A percentile compares a stretch with the other conserved stretches of the same genome.
phyloP scores from a whole-genome alignment of 2,329 filamentous ascomycete species.

The Trichophyton mentagrophytes region DNA sequence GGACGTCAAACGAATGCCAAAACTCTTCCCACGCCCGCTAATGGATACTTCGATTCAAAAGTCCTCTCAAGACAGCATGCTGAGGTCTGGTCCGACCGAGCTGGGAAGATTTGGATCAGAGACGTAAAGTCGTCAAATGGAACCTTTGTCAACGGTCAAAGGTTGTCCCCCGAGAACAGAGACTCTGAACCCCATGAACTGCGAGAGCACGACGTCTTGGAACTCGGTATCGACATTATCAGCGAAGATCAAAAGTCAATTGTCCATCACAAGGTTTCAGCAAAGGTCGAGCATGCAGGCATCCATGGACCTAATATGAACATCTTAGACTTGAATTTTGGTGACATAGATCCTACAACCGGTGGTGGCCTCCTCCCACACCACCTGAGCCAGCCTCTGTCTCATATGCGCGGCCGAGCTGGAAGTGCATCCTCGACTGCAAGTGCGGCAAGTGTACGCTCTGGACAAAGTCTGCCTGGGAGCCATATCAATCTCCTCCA shows the following conservation, averaged over 20 bases:
- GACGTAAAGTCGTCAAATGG: slow-evolving; percentile 98
- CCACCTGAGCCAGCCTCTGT: slow-evolving; percentile 50
- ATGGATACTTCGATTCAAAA: slow-evolving; percentile 97
- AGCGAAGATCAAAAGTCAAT: slow-evolving; percentile 98
- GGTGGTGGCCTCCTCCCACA: slow-evolving; percentile 61
- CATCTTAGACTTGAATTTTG: slow-evolving; percentile 78
- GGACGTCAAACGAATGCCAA: slow-evolving; percentile 96
- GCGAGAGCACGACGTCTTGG: slow-evolving; percentile 78
- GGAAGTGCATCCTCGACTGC: slow-evolving; percentile 55
- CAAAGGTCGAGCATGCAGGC: slow-evolving; percentile 90
- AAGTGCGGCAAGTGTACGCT: slow-evolving; percentile 49
- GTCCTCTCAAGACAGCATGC: slow-evolving; percentile 92
- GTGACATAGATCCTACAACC: slow-evolving; percentile 68
- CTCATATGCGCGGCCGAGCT: slow-evolving; percentile 56
- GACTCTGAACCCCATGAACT: slow-evolving; percentile 94
- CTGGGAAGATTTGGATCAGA: slow-evolving; percentile 84
- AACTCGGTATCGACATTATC: slow-evolving; percentile 95
- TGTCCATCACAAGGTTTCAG: slow-evolving; percentile 94
- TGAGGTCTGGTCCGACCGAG: slow-evolving; percentile 79
- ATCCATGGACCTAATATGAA: slow-evolving; percentile 56
- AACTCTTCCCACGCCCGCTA: slow-evolving; percentile 76
- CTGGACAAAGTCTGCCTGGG: slow-evolving; percentile 41
- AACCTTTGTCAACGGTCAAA: slow-evolving; percentile 88
- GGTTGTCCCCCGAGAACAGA: slow-evolving; percentile 83
- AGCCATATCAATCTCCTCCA: slow-evolving; percentile 46